These are phyloP conservation scores for Colletotrichum caudatum DNA, from an alignment of 2,329 filamentous ascomycete genomes.

Conservation along the genomic window DNA sequence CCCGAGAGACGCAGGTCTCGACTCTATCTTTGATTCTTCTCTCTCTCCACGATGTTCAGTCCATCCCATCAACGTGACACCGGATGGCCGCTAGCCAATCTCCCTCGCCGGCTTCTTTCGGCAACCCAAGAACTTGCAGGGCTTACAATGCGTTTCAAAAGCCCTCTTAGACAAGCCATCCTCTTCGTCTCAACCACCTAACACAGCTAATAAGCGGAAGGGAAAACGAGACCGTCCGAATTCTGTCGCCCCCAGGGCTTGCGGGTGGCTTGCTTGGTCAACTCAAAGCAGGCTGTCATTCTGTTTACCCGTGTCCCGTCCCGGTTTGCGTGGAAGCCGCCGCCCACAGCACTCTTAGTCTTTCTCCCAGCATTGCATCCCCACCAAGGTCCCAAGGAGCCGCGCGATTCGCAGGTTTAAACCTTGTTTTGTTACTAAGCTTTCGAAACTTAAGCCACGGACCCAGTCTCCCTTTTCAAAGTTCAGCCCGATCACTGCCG, in stretches of 20 bases:
- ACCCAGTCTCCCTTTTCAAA: neutral
- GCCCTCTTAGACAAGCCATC: conserved; percentile 16
- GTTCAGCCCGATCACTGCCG: conserved; percentile 5
- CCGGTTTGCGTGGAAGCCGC: too few relatives aligned
- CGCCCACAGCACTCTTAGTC: conserved; percentile 1
- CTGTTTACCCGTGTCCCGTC: conserved; percentile 26
- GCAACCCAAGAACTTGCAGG: conserved; percentile 36
- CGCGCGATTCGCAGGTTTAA: conserved; percentile 15
- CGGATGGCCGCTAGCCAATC: conserved; percentile 24
- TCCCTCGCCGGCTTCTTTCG: conserved; percentile 8
- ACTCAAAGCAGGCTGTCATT: conserved; percentile 23
- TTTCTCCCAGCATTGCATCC: neutral
- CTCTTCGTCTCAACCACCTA: conserved; percentile 11
- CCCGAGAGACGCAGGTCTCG: conserved; percentile 3
- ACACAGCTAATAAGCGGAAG: conserved; percentile 3
- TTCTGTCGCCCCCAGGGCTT: neutral
- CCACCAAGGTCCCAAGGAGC: conserved; percentile 25
- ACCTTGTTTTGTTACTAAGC: conserved; percentile 29
- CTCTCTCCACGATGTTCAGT: conserved; percentile 3
- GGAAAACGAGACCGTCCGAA: neutral
- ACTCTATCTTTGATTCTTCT: neutral
- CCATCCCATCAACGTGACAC: conserved; percentile 23
- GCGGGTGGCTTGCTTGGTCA: conserved; percentile 4
- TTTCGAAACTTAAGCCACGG: conserved; percentile 14
- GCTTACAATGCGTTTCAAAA: conserved; percentile 33